A percentile compares a stretch with the other conserved stretches of the same genome.
Evolutionary conservation across 805 yeast species (phyloP).

Genomic region (Schwanniomyces vanrijiae): DNA sequence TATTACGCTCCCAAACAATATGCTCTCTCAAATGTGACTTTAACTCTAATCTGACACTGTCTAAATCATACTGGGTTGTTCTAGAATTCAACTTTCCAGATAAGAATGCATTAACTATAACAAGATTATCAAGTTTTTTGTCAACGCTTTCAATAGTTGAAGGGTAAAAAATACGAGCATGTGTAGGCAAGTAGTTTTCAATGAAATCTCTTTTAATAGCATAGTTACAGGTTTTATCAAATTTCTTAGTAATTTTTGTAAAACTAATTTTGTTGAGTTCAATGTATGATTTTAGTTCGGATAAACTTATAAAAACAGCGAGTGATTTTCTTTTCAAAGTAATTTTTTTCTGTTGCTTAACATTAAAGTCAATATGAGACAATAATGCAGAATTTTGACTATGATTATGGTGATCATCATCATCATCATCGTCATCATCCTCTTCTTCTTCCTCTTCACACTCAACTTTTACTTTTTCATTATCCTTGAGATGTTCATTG

Average conservation of each 20-base stretch:
- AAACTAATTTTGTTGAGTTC: conserved; percentile 89
- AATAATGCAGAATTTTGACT: conserved; percentile 47
- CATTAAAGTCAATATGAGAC: conserved; percentile 48
- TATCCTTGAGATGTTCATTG: conserved; percentile 20
- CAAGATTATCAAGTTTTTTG: conserved; percentile 50
- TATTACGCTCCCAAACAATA: conserved; percentile 95
- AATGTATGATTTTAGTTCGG: conserved; percentile 79
- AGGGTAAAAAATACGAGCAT: conserved; percentile 57
- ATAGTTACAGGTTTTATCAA: conserved; percentile 77
- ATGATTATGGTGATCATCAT: conserved; percentile 22
- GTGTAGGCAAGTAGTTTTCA: conserved; percentile 38
- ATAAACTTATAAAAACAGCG: conserved; percentile 67
- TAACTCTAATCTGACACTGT: conserved; percentile 44
- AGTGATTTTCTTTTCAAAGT: conserved; percentile 67
- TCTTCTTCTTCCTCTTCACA: conserved; percentile 25
- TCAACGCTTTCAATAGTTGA: conserved; percentile 39
- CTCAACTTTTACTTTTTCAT: conserved; percentile 33
- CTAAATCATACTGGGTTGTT: conserved; percentile 49
- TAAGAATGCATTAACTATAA: conserved; percentile 52
- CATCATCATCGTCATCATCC: conserved; percentile 25
- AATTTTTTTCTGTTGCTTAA: conserved; percentile 52
- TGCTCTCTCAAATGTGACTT: conserved; percentile 75
- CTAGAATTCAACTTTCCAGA: conserved; percentile 36
- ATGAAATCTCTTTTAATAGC: conserved; percentile 61
- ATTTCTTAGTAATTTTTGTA: conserved; percentile 85